These are phyloP conservation scores for Marchantia paleacea DNA, from an alignment of 225 moss, liverwort and hornwort species.

Conservation along the genomic window DNA sequence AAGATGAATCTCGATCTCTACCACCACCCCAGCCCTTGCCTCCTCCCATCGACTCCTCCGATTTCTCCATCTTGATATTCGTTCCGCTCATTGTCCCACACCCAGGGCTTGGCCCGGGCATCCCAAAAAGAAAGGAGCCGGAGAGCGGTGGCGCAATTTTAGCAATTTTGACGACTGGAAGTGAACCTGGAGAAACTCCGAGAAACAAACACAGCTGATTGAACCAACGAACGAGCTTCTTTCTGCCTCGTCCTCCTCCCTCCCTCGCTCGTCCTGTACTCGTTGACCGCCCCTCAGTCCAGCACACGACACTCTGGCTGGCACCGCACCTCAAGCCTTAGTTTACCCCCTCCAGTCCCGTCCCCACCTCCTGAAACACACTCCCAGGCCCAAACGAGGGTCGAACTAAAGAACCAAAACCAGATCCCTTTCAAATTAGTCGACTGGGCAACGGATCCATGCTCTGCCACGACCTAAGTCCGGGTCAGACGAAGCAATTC, in stretches of 20 bases:
- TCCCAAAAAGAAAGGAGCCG: conserved; percentile 43
- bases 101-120: conserved; percentile 84
- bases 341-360: not conserved
- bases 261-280: not conserved
- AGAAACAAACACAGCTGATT: not conserved
- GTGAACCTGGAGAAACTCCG: not conserved
- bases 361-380: not conserved
- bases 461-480: not conserved
- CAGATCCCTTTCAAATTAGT: conserved; percentile 3
- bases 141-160: conserved; percentile 32
- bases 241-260: not conserved
- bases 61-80: conserved; percentile 74
- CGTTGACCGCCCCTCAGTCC: not conserved
- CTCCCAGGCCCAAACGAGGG: not conserved
- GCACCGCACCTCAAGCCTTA: too few species aligned
- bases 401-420: not conserved
- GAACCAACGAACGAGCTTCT: not conserved
- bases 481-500: not conserved
- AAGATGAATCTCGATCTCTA: conserved; percentile 46
- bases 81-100: conserved; percentile 62
- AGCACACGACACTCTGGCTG: too few species aligned
- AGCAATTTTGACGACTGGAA: conserved; percentile 14
- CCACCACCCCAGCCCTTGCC: conserved; percentile 43
- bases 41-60: conserved; percentile 59
- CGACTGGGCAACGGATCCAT: not conserved